Conservation (phyloP, 2,329 filamentous ascomycete species). For the Gnomoniopsis sp. region DNA sequence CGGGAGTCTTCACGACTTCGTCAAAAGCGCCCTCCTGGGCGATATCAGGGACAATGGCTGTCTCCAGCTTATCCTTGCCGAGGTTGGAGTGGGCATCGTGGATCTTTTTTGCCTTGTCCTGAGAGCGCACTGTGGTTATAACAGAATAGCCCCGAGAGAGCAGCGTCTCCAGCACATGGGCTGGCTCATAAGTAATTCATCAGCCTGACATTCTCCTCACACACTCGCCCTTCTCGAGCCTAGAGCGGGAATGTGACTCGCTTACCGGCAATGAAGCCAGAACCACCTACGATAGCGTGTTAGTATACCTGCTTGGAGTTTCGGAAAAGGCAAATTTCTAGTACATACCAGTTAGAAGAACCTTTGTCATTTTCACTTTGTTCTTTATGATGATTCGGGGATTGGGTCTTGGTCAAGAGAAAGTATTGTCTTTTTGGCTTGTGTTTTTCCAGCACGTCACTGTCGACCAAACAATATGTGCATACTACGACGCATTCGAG, state of each 20-base stretch:
- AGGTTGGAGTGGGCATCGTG: conserved; percentile 44
- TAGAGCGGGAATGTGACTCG: not conserved
- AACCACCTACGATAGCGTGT: conserved; percentile 36
- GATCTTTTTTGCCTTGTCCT: conserved; percentile 51
- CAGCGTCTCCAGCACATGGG: conserved; percentile 53
- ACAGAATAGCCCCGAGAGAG: conserved; percentile 48
- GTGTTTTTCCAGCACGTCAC: not conserved
- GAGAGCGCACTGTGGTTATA: conserved; percentile 53
- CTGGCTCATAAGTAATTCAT: too few species aligned
- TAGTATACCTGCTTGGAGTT: not conserved
- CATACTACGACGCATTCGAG: too few species aligned
- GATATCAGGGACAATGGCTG: conserved; percentile 72
- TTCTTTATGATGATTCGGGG: not conserved
- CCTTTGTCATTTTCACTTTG: conserved; percentile 38
- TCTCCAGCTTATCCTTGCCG: conserved; percentile 39
- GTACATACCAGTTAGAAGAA: conserved; percentile 42
- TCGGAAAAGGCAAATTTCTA: not conserved
- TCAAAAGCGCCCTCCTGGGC: conserved; percentile 72
- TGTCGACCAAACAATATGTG: too few species aligned
- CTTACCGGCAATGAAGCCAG: conserved; percentile 50
- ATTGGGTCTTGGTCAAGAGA: not conserved
- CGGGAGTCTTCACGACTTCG: conserved; percentile 49
- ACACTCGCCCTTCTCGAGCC: too few species aligned
- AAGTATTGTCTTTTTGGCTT: not conserved
- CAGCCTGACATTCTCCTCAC: too few species aligned